These are phyloP conservation scores for Zarea fungicola DNA, from an alignment of 2,329 filamentous ascomycete species.

Conservation along the genomic window DNA sequence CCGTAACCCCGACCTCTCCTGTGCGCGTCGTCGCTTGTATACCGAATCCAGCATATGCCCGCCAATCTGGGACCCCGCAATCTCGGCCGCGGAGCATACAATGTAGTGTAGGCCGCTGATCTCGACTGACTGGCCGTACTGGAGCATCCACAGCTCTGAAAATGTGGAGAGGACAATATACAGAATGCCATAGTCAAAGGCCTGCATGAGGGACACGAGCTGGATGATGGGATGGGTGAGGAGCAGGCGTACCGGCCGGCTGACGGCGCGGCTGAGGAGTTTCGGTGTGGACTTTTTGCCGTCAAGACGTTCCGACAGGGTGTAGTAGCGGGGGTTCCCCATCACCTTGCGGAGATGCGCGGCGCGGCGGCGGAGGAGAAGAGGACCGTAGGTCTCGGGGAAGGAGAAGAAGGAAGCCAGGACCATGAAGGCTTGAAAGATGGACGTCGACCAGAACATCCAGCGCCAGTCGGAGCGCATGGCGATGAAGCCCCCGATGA, in stretches of 20 bases:
- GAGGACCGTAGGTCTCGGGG: constrained; percentile 33
- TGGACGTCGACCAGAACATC: constrained; percentile 41
- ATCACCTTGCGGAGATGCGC: constrained; percentile 27
- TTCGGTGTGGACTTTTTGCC: constrained; percentile 22
- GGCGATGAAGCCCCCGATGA: constrained; percentile 36
- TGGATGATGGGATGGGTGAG: constrained; percentile 57
- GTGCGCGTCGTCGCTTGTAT: constrained; percentile 21
- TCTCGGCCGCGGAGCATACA: constrained; percentile 57
- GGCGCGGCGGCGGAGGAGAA: constrained; percentile 31
- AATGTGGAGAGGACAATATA: constrained; percentile 61
- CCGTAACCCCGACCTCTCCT: too few relatives aligned
- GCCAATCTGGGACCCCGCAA: constrained; percentile 46
- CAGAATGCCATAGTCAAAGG: constrained; percentile 56
- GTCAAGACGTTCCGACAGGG: constrained; percentile 33
- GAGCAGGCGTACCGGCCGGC: constrained; percentile 52
- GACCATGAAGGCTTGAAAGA: constrained; percentile 35
- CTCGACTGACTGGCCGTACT: constrained; percentile 51
- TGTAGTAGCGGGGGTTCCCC: constrained; percentile 26
- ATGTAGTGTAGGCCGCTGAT: constrained; percentile 62
- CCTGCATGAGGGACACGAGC: constrained; percentile 48
- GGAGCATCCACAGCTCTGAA: constrained; percentile 48
- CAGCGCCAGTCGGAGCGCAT: constrained; percentile 35
- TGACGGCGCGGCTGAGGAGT: constrained; percentile 32
- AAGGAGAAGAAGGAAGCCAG: constrained; percentile 28
- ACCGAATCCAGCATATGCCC: constrained; percentile 38